Evolutionary conservation across 805 yeast species (phyloP), one percentile per base, ranked within the genome.

Genomic region (Scheffersomyces ergatensis): DNA sequence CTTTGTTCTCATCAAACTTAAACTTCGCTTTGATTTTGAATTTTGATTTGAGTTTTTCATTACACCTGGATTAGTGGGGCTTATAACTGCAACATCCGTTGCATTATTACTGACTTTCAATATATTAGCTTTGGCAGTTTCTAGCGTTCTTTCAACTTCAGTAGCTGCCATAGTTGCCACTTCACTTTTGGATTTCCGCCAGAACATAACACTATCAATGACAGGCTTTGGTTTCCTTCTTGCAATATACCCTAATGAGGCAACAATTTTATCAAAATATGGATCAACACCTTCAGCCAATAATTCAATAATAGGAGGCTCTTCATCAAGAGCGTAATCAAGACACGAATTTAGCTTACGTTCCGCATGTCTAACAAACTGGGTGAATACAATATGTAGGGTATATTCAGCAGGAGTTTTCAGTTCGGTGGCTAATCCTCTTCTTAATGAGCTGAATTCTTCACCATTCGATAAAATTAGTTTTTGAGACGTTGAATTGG

Each of bases 161-260:
- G 57, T 45, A 2, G 71, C 67, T 2, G 75, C 76, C 61, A 70
- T 54, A 4, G 65, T 53, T 2, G 95, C 88, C 3, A 85, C 83
- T 52, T 92, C 98, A 12, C 95, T 82, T 60, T 93, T 93, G 2
- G 92, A 80, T 58, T 92, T 88, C 45, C 98, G 76, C 99, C 99
- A 93, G 58, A 87, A 90, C 98, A 93, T 90, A 44, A 93, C 96
- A 5, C 96, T 89, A 60, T 93, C 99, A 25, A 95, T 89, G 1
- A 93, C 97, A 0, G 97, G 96, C 55, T 89, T 90, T 0, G 98
- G 97, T 49, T 89, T 87, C 19, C 83, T 74, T 42, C 89, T 76
- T 1, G 99, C 95, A 29, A 93, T 87, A 58, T 87, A 87, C 7
- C 99, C 99, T 40, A 93, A 66, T 0, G 97, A 85, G 13, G 80